Conservation (phyloP, 352 stramenopile species). For the Peronospora tabacina region DNA sequence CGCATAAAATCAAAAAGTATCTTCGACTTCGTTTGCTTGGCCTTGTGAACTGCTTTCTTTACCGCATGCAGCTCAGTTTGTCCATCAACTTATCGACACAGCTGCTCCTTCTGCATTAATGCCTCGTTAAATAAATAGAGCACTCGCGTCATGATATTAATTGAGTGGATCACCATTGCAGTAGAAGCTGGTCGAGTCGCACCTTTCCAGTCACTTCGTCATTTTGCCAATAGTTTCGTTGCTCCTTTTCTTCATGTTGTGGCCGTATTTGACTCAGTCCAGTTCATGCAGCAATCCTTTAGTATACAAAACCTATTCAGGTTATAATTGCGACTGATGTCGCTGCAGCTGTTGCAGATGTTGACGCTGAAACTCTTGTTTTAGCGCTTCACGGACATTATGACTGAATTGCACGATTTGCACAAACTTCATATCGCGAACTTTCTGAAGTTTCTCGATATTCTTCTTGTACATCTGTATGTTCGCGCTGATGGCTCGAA, state of each 20-base stretch:
- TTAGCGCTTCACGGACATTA: constrained; percentile 44
- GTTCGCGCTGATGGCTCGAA: constrained; percentile 34
- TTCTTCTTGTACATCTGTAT: constrained; percentile 43
- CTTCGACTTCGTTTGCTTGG: constrained; percentile 3
- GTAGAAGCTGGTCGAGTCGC: not conserved
- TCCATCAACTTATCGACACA: constrained; percentile 50
- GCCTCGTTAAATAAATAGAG: constrained; percentile 29
- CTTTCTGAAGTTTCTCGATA: constrained; percentile 36
- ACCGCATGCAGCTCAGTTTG: not conserved
- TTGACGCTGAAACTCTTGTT: constrained; percentile 30
- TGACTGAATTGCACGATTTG: constrained; percentile 64
- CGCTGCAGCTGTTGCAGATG: constrained; percentile 28
- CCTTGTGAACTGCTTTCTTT: not conserved
- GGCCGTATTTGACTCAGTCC: not conserved
- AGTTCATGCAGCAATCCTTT: not conserved
- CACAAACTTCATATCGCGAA: constrained; percentile 58
- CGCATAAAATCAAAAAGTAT: constrained; percentile 79
- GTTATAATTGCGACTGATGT: constrained; percentile 16
- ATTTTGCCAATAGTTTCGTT: constrained; percentile 16
- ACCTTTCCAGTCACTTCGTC: not conserved
- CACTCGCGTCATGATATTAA: not conserved
- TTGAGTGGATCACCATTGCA: not conserved
- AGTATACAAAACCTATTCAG: constrained; percentile 13
- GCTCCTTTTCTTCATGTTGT: constrained; percentile 2
- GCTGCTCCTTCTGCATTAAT: constrained; percentile 9